These are phyloP conservation scores for Limonium bicolor DNA, from an alignment of 148 eudicot species.

Conservation along the genomic window DNA sequence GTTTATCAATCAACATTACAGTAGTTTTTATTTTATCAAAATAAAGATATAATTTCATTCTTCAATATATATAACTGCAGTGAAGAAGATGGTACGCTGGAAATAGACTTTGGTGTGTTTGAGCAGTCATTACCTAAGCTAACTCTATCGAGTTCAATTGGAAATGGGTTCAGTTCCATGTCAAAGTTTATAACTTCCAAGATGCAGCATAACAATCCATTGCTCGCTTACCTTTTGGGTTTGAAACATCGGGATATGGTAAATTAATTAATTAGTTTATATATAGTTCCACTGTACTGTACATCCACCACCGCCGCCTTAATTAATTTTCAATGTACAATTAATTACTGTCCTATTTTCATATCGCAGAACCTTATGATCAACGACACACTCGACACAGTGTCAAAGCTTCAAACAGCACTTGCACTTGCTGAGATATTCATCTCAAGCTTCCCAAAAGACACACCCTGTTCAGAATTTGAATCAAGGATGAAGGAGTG, in stretches of 20 bases:
- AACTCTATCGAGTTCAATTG: constrained; percentile 36
- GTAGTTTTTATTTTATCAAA: no score
- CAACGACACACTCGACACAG: constrained; percentile 37
- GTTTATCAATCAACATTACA: no score
- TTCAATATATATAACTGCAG: no score
- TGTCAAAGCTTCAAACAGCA: constrained; percentile 27
- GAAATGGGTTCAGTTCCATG: constrained; percentile 29
- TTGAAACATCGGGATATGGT: constrained; percentile 17
- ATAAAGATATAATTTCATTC: no score
- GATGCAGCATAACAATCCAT: constrained; percentile 24
- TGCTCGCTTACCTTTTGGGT: constrained; percentile 31
- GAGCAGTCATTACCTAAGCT: constrained; percentile 21
- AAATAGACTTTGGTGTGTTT: constrained; percentile 48
- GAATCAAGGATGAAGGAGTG: constrained; percentile 42
- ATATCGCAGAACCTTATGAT: constrained; percentile 41
- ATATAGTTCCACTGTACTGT: no score
- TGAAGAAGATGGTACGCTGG: constrained; percentile 37
- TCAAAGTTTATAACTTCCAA: constrained; percentile 24
- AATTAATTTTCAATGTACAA: not conserved
- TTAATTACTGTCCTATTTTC: not conserved
- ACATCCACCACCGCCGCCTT: not conserved
- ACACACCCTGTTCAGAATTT: constrained; percentile 26
- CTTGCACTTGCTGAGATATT: constrained; percentile 29
- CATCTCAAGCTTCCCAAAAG: constrained; percentile 29
- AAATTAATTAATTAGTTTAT: not conserved